Evolutionary conservation across 176 grass and related monocot species (phyloP), one percentile per base, ranked within the genome.

Genomic region (Oryza coarctata): DNA sequence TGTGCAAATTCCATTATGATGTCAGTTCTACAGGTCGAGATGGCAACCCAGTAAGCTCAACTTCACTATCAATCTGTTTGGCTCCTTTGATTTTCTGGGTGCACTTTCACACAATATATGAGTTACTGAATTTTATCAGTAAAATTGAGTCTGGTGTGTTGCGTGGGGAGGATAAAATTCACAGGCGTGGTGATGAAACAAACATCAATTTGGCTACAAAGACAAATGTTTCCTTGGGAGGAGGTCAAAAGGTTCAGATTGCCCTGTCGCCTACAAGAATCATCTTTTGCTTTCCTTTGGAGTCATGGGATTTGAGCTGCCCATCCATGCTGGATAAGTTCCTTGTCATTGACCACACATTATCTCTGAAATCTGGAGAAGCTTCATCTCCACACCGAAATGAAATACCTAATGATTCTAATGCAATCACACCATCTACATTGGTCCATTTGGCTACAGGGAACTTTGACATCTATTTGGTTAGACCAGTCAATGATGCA

Each of bases 1-100:
- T 93, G 63, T 93, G 85, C 79, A 88, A 75, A 49, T 91, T 86
- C 69, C 65, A 47, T 62, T 93, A 93, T 82, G 64, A 88, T 86
- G 76, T 84, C 32, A 92, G 80, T 95, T 84, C 74, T 60, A 88
- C 70, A 44, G 73, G 87, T 55, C 90, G 86, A 95, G 87, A 92
- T 74, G 88, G 84, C 47, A 86, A 85, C 62, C 63, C 72, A 50
- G 78, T 83, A 73, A 81, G 80, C 76, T 87, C 78, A 82, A 89
- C 85, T 82, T 95, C 83, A 74, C 63, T 99, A 55, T 85, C 63
- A 20, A 73, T 99, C 5, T 63, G 64, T 86, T 81, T 95, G 72
- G 88, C 96, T 79, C 89, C 90, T 85, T 85, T 93, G 39, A 65
- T 89, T 71, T 88, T 91, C 32, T 99, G 96, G 93, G 82, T 95